Percentiles rank a stretch among this genome's conserved stretches.
Conservation (phyloP, 495 filamentous ascomycete genomes). For the Apodospora peruviana region DNA sequence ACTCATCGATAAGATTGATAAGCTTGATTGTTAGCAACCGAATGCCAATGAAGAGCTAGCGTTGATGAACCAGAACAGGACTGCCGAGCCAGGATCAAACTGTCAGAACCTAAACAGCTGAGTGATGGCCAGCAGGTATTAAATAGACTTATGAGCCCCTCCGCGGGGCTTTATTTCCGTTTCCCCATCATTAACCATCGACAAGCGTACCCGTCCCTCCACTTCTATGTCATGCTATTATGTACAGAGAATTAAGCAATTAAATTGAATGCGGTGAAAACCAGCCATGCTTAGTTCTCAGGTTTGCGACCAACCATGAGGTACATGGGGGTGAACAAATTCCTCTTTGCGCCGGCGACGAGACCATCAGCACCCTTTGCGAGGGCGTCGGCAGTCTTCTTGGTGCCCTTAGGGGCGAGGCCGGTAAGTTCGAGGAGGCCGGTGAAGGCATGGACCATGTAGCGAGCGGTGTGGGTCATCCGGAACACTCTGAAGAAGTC, state of each 20-base stretch:
- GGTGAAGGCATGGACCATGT: slow-evolving; percentile 70
- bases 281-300: slow-evolving; percentile 21
- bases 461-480: slow-evolving; percentile 84
- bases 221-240: slow-evolving; percentile 10
- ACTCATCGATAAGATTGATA: too few relatives aligned
- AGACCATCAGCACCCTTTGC: slow-evolving; percentile 79
- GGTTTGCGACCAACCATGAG: slow-evolving; percentile 96
- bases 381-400: slow-evolving; percentile 91
- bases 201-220: too few relatives aligned
- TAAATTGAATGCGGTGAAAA: not conserved
- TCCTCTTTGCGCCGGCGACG: slow-evolving; percentile 83
- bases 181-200: too few relatives aligned
- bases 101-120: slow-evolving; percentile 12
- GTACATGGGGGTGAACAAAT: slow-evolving; percentile 99
- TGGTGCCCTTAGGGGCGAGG: slow-evolving; percentile 76
- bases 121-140: slow-evolving; percentile 10
- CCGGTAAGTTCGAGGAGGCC: slow-evolving; percentile 70
- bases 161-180: too few relatives aligned
- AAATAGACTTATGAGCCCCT: slow-evolving; percentile 1
- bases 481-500: slow-evolving; percentile 82
- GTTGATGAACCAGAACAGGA: too few relatives aligned
- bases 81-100: too few relatives aligned
- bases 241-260: slow-evolving; percentile 10
- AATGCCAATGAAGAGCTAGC: too few relatives aligned
- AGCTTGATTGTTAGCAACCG: too few relatives aligned